Evolutionary conservation across 129 eudicot species (phyloP).

Genomic region (sunflower (Helianthus annuus)): HanXRQr2.0-SUNRISE NC_035446.2:127962903-127963402

Average conservation of each 20-base stretch:
- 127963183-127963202: constrained; percentile 65
- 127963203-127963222: constrained; percentile 69
- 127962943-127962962: background rate
- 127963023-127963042: background rate
- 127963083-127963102: constrained; percentile 96
- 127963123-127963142: constrained; percentile 79
- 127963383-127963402: constrained; percentile 71
- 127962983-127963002: background rate
- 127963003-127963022: background rate
- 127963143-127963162: constrained; percentile 86
- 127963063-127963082: constrained; percentile 47
- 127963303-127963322: constrained; percentile 62
- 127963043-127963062: no score
- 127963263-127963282: constrained; percentile 91
- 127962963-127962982: background rate
- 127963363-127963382: constrained; percentile 79
- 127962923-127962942: background rate
- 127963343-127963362: constrained; percentile 75
- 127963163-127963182: constrained; percentile 91
- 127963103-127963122: constrained; percentile 93
- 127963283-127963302: constrained; percentile 84
- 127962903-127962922: background rate
- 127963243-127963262: constrained; percentile 74
- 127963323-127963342: constrained; percentile 29
- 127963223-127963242: constrained; percentile 94